Evolutionary conservation across 495 filamentous ascomycete species (phyloP).

Genomic region (Hypomontagnella submonticulosa): DNA sequence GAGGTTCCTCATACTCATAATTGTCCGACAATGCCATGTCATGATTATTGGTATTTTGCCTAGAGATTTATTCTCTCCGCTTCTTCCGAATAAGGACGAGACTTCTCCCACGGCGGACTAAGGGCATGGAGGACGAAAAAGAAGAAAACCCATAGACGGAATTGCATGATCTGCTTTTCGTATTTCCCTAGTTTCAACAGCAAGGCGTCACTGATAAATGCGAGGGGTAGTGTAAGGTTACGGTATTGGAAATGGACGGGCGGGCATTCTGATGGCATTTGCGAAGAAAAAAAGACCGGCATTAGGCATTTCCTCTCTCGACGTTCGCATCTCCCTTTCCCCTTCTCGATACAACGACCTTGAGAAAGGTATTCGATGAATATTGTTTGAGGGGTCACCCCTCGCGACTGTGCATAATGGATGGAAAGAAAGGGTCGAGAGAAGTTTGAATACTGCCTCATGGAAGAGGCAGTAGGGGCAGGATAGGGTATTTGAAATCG

Average conservation of each 20-base stretch:
- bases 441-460: neutral
- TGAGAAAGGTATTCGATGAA: slow-evolving; percentile 26
- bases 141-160: slow-evolving; percentile 16
- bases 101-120: slow-evolving; percentile 21
- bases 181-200: slow-evolving; percentile 25
- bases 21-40: slow-evolving; percentile 12
- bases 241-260: slow-evolving; percentile 27
- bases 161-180: slow-evolving; percentile 31
- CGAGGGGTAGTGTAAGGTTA: slow-evolving; percentile 27
- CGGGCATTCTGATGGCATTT: slow-evolving; percentile 35
- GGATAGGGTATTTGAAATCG: neutral
- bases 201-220: slow-evolving; percentile 28
- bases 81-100: slow-evolving; percentile 9
- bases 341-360: neutral
- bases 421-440: neutral
- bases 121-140: slow-evolving; percentile 34
- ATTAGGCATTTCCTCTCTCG: slow-evolving; percentile 18
- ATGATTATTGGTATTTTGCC: slow-evolving; percentile 20
- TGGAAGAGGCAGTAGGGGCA: neutral
- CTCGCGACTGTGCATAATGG: slow-evolving; percentile 22
- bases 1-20: slow-evolving; percentile 11
- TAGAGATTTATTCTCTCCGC: slow-evolving; percentile 14
- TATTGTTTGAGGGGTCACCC: slow-evolving; percentile 10
- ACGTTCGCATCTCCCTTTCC: neutral
- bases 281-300: slow-evolving; percentile 32